These are phyloP conservation scores for Diaporthe aspalathi DNA, from an alignment of 2,329 filamentous ascomycete genomes.

Conservation along the genomic window DNA sequence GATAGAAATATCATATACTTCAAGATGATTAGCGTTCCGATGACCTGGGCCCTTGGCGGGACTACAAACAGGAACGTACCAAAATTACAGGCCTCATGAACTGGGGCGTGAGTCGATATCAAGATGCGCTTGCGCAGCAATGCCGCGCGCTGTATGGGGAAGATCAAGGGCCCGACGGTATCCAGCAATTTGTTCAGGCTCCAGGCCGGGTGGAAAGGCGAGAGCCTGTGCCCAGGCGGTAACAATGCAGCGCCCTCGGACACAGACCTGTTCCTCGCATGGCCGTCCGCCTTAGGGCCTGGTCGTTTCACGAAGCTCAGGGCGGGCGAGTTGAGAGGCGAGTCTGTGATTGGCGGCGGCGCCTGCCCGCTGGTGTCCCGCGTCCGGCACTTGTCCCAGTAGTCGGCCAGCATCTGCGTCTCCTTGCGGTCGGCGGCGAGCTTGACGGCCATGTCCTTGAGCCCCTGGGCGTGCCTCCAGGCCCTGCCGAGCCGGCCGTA, in stretches of 20 bases:
- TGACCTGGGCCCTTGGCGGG: background rate
- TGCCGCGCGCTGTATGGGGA: constrained; percentile 89
- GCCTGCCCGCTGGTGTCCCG: constrained; percentile 52
- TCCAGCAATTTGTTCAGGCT: constrained; percentile 83
- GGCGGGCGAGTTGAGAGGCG: constrained; percentile 63
- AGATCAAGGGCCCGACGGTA: constrained; percentile 89
- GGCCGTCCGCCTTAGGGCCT: constrained; percentile 54
- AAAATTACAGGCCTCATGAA: constrained; percentile 88
- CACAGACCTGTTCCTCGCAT: constrained; percentile 67
- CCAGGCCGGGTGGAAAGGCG: constrained; percentile 85
- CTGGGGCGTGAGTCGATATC: constrained; percentile 86
- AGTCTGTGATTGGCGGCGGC: constrained; percentile 54
- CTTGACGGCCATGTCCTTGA: constrained; percentile 79
- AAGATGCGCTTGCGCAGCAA: constrained; percentile 88
- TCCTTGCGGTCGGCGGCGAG: constrained; percentile 75
- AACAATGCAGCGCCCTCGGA: constrained; percentile 71
- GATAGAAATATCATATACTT: constrained; percentile 92
- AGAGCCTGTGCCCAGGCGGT: constrained; percentile 73
- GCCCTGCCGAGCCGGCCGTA: constrained; percentile 86
- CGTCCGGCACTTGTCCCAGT: constrained; percentile 76
- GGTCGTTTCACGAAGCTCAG: constrained; percentile 57
- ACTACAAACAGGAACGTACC: constrained; percentile 63
- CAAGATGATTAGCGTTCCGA: constrained; percentile 42
- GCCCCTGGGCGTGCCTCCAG: constrained; percentile 84
- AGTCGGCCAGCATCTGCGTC: constrained; percentile 75